Evolutionary conservation across 1,284 basidiomycete species (phyloP).

Genomic region (Ganoderma lucidum): DNA sequence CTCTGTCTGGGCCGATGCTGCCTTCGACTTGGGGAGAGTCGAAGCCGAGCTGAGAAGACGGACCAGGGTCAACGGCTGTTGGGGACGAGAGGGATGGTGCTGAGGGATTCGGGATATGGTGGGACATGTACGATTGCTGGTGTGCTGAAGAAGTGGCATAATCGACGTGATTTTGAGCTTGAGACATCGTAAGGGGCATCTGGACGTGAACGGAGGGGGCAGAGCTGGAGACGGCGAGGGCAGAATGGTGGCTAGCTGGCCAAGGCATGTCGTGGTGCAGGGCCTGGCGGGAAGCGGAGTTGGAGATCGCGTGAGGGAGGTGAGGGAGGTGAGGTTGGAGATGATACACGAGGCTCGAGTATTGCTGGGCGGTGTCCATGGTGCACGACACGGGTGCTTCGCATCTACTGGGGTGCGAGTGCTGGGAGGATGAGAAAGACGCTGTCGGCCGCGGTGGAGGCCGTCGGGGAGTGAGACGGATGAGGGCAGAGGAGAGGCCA

Average conservation of each 20-base stretch:
- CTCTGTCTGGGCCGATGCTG: conserved; percentile 63
- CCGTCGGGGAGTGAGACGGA: conserved; percentile 32
- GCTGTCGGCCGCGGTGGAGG: conserved; percentile 30
- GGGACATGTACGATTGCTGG: conserved; percentile 41
- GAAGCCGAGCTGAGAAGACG: conserved; percentile 43
- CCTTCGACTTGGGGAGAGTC: conserved; percentile 55
- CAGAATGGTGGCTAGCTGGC: conserved; percentile 33
- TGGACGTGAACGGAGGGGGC: conserved; percentile 37
- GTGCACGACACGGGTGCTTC: conserved; percentile 24
- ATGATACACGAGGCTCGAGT: conserved; percentile 40
- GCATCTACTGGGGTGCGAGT: conserved; percentile 29
- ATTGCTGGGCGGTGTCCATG: conserved; percentile 39
- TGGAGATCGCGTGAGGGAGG: conserved; percentile 30
- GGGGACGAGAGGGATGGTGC: conserved; percentile 34
- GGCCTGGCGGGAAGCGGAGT: conserved; percentile 28
- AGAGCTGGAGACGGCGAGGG: conserved; percentile 30
- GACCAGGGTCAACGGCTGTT: conserved; percentile 40
- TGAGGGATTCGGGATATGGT: conserved; percentile 34
- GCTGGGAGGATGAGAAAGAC: conserved; percentile 6
- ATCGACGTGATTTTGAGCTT: conserved; percentile 43
- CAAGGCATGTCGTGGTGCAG: conserved; percentile 36
- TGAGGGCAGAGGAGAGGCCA: conserved; percentile 20
- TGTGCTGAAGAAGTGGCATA: conserved; percentile 46
- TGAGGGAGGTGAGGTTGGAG: conserved; percentile 31
- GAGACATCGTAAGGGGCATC: conserved; percentile 44